A percentile compares a stretch with the other conserved stretches of the same genome.
Conservation (phyloP, 2,329 filamentous ascomycete genomes). For the Trichoderma koningiopsis region DNA sequence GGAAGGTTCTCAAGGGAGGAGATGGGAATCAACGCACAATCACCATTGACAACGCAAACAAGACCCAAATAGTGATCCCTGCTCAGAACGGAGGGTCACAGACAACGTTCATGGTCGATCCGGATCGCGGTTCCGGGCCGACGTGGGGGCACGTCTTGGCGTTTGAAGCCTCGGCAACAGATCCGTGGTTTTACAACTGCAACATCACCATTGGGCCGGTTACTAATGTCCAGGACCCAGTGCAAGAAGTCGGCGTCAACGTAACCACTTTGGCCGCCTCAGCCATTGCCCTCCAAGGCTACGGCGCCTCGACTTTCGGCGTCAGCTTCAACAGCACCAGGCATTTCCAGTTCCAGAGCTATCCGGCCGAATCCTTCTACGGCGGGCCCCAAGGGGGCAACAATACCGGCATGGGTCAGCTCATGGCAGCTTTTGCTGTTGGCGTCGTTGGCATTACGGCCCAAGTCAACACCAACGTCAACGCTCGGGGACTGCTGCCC, state of each 20-base stretch:
- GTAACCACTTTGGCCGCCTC: slow-evolving; percentile 40
- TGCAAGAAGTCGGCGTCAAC: slow-evolving; percentile 40
- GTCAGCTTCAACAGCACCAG: slow-evolving; percentile 31
- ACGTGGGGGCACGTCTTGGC: slow-evolving; percentile 39
- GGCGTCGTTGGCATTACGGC: slow-evolving; percentile 42
- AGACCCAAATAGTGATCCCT: slow-evolving; percentile 32
- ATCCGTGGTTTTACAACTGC: slow-evolving; percentile 48
- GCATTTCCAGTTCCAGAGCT: slow-evolving; percentile 42
- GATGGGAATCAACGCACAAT: slow-evolving; percentile 35
- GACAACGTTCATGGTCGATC: slow-evolving; percentile 43
- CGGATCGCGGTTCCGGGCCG: slow-evolving; percentile 29
- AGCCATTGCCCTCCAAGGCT: slow-evolving; percentile 47
- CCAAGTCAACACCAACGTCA: slow-evolving; percentile 34
- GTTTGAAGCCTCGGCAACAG: slow-evolving; percentile 41
- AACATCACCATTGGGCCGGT: slow-evolving; percentile 42
- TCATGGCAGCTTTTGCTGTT: slow-evolving; percentile 41
- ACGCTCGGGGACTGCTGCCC: slow-evolving; percentile 36
- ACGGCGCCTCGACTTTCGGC: slow-evolving; percentile 33
- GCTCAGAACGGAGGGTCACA: slow-evolving; percentile 38
- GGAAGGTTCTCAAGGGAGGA: slow-evolving; percentile 38
- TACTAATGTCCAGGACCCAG: slow-evolving; percentile 39
- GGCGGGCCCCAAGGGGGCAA: slow-evolving; percentile 40
- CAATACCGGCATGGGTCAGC: slow-evolving; percentile 38
- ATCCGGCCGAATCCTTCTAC: slow-evolving; percentile 45
- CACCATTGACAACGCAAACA: slow-evolving; percentile 34